A percentile compares a stretch with the other conserved stretches of the same genome.
These are phyloP conservation scores for Begonia masoniana DNA, from an alignment of 306 rosid species.

Conservation along the genomic window DNA sequence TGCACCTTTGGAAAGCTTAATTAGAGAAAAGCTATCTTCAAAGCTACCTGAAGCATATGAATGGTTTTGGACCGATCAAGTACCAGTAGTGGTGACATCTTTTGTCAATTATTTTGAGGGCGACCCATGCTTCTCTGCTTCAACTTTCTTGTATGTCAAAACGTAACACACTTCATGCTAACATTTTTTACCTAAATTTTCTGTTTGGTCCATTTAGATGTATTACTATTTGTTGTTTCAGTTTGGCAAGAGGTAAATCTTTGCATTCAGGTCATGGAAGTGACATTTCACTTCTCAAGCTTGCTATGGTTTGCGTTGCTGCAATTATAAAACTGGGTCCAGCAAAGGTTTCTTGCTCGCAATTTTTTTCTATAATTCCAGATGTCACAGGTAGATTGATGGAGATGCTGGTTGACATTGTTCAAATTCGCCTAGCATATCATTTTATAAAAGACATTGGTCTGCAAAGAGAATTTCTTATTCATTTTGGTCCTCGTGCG, in stretches of 20 bases:
- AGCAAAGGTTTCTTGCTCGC: constrained; percentile 75
- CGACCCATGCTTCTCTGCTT: constrained; percentile 49
- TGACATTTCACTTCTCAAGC: constrained; percentile 62
- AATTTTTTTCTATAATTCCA: constrained; percentile 59
- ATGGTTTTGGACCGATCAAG: constrained; percentile 93
- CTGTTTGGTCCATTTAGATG: constrained; percentile 7
- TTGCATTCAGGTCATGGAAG: constrained; percentile 32
- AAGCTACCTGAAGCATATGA: constrained; percentile 76
- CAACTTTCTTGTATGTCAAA: constrained; percentile 47
- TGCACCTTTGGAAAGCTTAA: constrained; percentile 72
- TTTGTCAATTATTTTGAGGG: constrained; percentile 60
- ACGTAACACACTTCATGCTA: neutral
- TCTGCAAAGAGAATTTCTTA: constrained; percentile 69
- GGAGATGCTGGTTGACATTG: constrained; percentile 73
- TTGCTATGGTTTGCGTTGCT: constrained; percentile 76
- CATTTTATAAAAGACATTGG: constrained; percentile 64
- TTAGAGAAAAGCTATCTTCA: constrained; percentile 64
- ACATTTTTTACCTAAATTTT: too few relatives aligned
- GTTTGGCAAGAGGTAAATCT: constrained; percentile 42
- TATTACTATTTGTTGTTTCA: constrained; percentile 23
- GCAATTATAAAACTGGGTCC: constrained; percentile 78
- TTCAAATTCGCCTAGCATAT: constrained; percentile 70
- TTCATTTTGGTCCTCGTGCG: constrained; percentile 92
- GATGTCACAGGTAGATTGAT: constrained; percentile 85
- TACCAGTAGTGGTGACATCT: constrained; percentile 58